Conservation (phyloP, 2,329 filamentous ascomycete species). For the Cadophora sp. region DNA sequence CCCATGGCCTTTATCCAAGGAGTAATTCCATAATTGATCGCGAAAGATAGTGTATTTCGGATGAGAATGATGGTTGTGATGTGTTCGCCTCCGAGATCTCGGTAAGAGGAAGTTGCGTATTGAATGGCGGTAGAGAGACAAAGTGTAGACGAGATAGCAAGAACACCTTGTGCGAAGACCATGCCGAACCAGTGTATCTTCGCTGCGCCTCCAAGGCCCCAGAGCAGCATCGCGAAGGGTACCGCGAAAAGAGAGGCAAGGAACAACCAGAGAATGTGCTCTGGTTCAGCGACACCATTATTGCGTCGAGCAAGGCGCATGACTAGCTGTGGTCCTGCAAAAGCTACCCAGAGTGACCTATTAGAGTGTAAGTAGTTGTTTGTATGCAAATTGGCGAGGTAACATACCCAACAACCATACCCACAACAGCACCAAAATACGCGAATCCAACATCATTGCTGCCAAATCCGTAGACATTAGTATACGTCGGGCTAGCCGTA, state of each 20-base stretch:
- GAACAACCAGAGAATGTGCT: slow-evolving; percentile 44
- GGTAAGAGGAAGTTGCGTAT: slow-evolving; percentile 56
- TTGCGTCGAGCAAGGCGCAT: slow-evolving; percentile 49
- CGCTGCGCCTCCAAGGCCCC: slow-evolving; percentile 57
- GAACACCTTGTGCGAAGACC: slow-evolving; percentile 54
- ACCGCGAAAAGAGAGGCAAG: slow-evolving; percentile 48
- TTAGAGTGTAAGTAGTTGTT: neutral
- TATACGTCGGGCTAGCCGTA: slow-evolving; percentile 43
- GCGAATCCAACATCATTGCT: slow-evolving; percentile 43
- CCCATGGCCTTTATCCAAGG: slow-evolving; percentile 52
- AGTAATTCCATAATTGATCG: slow-evolving; percentile 57
- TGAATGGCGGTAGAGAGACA: slow-evolving; percentile 53
- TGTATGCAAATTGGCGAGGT: too few relatives aligned
- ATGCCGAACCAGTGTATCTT: slow-evolving; percentile 53
- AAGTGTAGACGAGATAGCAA: slow-evolving; percentile 45
- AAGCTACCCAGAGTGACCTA: slow-evolving; percentile 34
- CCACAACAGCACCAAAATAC: slow-evolving; percentile 43
- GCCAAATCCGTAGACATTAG: slow-evolving; percentile 44
- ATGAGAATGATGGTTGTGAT: slow-evolving; percentile 56
- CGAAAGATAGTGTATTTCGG: slow-evolving; percentile 56
- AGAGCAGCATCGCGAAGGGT: slow-evolving; percentile 53
- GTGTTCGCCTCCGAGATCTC: slow-evolving; percentile 54
- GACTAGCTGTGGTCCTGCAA: slow-evolving; percentile 31
- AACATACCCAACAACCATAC: slow-evolving; percentile 38
- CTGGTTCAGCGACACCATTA: slow-evolving; percentile 46